Conservation (phyloP, 2,329 filamentous ascomycete genomes). For the Trichoderma atroviride region DNA sequence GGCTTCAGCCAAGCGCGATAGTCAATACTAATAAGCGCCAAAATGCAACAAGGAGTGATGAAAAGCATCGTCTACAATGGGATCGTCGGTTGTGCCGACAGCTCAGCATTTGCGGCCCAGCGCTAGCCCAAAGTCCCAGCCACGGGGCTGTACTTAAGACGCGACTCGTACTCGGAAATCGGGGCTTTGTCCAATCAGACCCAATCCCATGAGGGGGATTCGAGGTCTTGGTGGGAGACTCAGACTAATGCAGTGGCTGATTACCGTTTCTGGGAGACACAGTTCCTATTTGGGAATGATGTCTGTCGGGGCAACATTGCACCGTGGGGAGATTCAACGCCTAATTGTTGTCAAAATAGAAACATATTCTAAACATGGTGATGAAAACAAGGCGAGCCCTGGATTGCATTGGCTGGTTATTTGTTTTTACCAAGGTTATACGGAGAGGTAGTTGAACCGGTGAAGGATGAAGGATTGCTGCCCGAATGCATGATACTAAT, state of each 20-base stretch:
- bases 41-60: neutral
- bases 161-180: neutral
- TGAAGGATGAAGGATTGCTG: slow-evolving; percentile 1
- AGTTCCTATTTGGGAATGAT: neutral
- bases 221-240: neutral
- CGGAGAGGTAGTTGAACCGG: neutral
- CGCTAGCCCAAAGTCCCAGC: neutral
- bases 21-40: neutral
- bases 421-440: neutral
- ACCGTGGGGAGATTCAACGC: neutral
- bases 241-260: neutral
- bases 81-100: neutral
- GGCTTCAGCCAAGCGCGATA: neutral
- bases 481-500: neutral
- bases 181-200: neutral
- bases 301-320: neutral
- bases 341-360: neutral
- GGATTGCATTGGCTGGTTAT: neutral
- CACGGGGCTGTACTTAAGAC: neutral
- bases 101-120: neutral
- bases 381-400: neutral
- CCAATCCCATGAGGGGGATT: neutral
- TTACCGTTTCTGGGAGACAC: neutral
- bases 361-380: neutral
- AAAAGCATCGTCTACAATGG: neutral